Evolutionary conservation across 2,329 filamentous ascomycete genomes (phyloP).

Genomic region (Harringtonia aguacate): DNA sequence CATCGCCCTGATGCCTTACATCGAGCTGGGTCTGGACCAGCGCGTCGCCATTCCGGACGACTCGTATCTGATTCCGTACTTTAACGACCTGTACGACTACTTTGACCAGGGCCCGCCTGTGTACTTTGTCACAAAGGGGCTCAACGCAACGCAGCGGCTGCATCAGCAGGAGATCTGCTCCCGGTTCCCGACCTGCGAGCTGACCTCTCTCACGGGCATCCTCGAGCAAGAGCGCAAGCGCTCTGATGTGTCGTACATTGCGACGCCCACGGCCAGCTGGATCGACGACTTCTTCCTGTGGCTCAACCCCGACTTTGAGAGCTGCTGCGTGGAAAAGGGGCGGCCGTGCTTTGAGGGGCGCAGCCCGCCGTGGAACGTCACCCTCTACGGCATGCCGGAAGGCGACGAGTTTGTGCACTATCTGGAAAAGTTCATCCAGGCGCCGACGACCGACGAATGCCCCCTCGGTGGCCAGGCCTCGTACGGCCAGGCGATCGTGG

Average conservation of each 20-base stretch:
- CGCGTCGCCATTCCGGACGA: conserved; percentile 87
- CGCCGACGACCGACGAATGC: conserved; percentile 74
- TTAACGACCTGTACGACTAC: conserved; percentile 91
- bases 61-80: conserved; percentile 92
- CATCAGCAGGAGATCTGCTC: conserved; percentile 85
- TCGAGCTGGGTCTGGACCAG: conserved; percentile 85
- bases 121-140: conserved; percentile 80
- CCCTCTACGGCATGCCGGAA: conserved; percentile 83
- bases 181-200: conserved; percentile 79
- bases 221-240: conserved; percentile 92
- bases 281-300: conserved; percentile 94
- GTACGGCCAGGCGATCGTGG: conserved; percentile 74
- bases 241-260: conserved; percentile 75
- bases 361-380: conserved; percentile 78
- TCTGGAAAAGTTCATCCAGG: conserved; percentile 67
- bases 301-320: conserved; percentile 78
- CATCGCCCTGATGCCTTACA: conserved; percentile 71
- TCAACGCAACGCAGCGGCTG: conserved; percentile 65
- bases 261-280: conserved; percentile 86
- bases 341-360: conserved; percentile 71
- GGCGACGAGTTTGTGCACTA: conserved; percentile 86
- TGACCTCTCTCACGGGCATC: conserved; percentile 75
- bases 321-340: conserved; percentile 59
- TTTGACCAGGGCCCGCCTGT: conserved; percentile 87
- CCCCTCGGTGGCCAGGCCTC: conserved; percentile 81